phyloP scores from a whole-genome alignment of 2,329 filamentous ascomycete species.

The Fusarium caatingaense region DNA sequence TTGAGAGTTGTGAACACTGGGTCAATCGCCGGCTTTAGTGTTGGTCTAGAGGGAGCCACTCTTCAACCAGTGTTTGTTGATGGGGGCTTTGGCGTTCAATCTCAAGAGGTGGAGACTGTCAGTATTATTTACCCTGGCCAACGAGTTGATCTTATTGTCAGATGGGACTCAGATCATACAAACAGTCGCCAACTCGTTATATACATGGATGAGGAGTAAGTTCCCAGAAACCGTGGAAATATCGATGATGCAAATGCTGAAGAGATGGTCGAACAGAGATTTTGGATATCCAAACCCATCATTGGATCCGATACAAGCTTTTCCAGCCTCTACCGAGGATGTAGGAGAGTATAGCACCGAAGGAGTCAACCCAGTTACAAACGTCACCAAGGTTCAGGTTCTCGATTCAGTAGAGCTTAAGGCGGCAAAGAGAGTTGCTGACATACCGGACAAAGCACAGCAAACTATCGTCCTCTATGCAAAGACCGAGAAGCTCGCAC shows the following conservation, averaged over 20 bases:
- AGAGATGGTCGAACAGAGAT: not conserved
- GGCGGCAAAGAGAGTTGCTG: not conserved
- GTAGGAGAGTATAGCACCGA: no score
- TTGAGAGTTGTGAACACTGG: constrained; percentile 5
- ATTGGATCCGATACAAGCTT: not conserved
- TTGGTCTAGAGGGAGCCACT: accelerated
- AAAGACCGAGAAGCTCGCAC: constrained; percentile 2
- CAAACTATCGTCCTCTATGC: constrained; percentile 3
- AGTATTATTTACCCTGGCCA: constrained; percentile 5
- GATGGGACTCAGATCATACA: accelerated
- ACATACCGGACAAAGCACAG: not conserved
- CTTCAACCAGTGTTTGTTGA: not conserved
- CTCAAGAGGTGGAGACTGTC: accelerated
- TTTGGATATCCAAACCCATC: constrained; percentile 10
- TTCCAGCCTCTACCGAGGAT: not conserved
- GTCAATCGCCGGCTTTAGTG: not conserved
- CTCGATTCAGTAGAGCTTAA: not conserved
- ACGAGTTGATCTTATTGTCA: not conserved
- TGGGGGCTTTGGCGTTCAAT: not conserved
- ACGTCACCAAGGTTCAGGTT: accelerated
- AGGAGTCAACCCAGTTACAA: no score
- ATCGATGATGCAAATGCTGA: not conserved
- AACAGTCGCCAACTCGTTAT: not conserved
- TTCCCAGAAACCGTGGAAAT: accelerated
- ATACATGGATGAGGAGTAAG: constrained; percentile 9